Conservation (phyloP, 1,284 basidiomycete genomes). For the Trichosporon coremiiforme region DNA sequence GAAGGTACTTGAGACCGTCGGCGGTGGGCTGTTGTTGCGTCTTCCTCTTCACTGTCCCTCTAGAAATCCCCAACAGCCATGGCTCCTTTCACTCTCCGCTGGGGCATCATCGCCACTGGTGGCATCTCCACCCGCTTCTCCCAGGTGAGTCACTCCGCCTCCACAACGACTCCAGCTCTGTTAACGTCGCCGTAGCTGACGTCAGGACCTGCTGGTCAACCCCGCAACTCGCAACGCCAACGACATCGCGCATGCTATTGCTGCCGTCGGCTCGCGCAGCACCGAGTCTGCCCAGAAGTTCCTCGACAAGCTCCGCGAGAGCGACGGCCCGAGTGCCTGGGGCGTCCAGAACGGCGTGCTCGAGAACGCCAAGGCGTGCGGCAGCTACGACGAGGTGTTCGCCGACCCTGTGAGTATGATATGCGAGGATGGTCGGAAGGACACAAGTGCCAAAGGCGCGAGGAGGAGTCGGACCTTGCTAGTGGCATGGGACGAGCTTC, state of each 20-base stretch:
- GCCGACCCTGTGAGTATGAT: slow-evolving; percentile 63
- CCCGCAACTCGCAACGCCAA: slow-evolving; percentile 61
- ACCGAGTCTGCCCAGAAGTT: slow-evolving; percentile 71
- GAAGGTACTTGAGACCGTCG: neutral
- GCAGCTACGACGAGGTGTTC: slow-evolving; percentile 75
- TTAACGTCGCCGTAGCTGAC: slow-evolving; percentile 19
- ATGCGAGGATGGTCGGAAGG: neutral
- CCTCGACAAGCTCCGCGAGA: slow-evolving; percentile 59
- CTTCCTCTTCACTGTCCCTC: neutral
- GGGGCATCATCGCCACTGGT: slow-evolving; percentile 58
- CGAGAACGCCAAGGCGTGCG: slow-evolving; percentile 66
- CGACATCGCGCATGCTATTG: slow-evolving; percentile 75
- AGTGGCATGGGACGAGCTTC: no score
- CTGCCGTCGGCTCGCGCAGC: slow-evolving; percentile 76
- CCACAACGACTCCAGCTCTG: neutral
- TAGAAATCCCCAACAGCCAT: slow-evolving; percentile 17
- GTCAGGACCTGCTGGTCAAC: slow-evolving; percentile 44
- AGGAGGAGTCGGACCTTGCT: no score
- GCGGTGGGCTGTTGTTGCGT: neutral
- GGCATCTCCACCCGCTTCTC: slow-evolving; percentile 49
- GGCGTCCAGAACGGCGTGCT: slow-evolving; percentile 43
- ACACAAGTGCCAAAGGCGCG: no score
- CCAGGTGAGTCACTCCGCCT: slow-evolving; percentile 33
- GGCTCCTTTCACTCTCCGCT: slow-evolving; percentile 42
- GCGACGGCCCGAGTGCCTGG: slow-evolving; percentile 38